Evolutionary conservation across 805 yeast species (phyloP).

Genomic region (Monosporozyma unispora): DNA sequence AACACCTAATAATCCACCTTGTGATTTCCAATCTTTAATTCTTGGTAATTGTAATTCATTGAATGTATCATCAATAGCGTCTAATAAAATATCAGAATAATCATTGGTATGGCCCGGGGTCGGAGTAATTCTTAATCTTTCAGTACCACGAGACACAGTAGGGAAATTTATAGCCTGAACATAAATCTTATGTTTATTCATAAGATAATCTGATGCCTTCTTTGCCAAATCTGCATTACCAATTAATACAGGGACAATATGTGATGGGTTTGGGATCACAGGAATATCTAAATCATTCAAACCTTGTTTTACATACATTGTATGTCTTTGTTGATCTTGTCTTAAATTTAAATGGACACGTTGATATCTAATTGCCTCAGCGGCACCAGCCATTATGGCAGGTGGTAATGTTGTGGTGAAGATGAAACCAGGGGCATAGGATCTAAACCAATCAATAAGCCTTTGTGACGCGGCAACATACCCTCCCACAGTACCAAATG

Average conservation of each 20-base stretch:
- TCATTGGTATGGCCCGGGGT: constrained; percentile 90
- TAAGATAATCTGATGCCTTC: constrained; percentile 78
- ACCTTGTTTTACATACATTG: constrained; percentile 72
- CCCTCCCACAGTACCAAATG: constrained; percentile 96
- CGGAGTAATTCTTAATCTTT: constrained; percentile 95
- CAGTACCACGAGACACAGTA: constrained; percentile 92
- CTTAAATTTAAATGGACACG: constrained; percentile 71
- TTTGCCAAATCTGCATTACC: constrained; percentile 94
- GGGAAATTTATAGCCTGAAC: constrained; percentile 99
- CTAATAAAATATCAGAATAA: constrained; percentile 64
- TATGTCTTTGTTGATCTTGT: constrained; percentile 73
- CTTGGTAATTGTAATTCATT: constrained; percentile 64
- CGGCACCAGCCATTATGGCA: constrained; percentile 92
- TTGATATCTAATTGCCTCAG: constrained; percentile 78
- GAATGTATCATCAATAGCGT: constrained; percentile 76
- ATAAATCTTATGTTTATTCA: constrained; percentile 77
- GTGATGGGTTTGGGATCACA: constrained; percentile 95
- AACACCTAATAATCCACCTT: constrained; percentile 89
- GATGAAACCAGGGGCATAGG: constrained; percentile 94
- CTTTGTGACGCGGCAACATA: constrained; percentile 83
- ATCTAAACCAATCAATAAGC: constrained; percentile 90
- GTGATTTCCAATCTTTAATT: constrained; percentile 62
- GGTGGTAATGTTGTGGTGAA: constrained; percentile 97
- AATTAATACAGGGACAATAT: constrained; percentile 88
- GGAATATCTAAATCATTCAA: constrained; percentile 74